A percentile compares a stretch with the other conserved stretches of the same genome.
Conservation (phyloP, 805 yeast species). For the Ogataea dorogensis region DNA sequence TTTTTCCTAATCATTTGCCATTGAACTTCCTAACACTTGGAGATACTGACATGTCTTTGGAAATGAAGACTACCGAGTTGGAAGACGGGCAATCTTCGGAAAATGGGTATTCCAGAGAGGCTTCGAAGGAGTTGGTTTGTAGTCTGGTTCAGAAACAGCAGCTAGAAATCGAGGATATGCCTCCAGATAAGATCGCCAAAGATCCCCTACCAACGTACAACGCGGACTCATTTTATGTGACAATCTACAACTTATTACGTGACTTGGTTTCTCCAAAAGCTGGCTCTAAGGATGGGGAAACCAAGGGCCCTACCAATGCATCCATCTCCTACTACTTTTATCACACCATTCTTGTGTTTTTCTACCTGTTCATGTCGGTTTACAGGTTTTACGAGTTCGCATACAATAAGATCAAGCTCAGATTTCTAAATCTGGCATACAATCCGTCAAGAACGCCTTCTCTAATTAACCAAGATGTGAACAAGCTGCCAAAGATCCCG, state of each 20-base stretch:
- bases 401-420: constrained; percentile 52
- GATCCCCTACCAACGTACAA: constrained; percentile 22
- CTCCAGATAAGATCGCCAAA: constrained; percentile 6
- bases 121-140: constrained; percentile 10
- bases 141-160: constrained; percentile 14
- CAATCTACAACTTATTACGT: constrained; percentile 22
- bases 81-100: constrained; percentile 5
- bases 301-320: constrained; percentile 1
- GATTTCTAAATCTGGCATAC: constrained; percentile 60
- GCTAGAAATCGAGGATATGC: constrained; percentile 8
- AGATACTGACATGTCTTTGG: constrained; percentile 9
- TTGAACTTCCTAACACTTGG: constrained; percentile 3
- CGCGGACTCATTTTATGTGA: constrained; percentile 18
- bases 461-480: constrained; percentile 79
- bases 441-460: constrained; percentile 78
- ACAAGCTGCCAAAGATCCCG: constrained; percentile 72
- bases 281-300: constrained; percentile 6
- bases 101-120: constrained; percentile 11
- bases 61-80: constrained; percentile 16
- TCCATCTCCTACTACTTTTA: constrained; percentile 36
- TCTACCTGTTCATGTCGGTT: constrained; percentile 57
- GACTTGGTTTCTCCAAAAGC: constrained; percentile 21
- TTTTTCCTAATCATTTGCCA: constrained; percentile 5
- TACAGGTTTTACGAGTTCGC: constrained; percentile 51
- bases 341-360: constrained; percentile 47